Evolutionary conservation across 495 filamentous ascomycete species (phyloP).

Genomic region (Polyplosphaeria fusca): DNA sequence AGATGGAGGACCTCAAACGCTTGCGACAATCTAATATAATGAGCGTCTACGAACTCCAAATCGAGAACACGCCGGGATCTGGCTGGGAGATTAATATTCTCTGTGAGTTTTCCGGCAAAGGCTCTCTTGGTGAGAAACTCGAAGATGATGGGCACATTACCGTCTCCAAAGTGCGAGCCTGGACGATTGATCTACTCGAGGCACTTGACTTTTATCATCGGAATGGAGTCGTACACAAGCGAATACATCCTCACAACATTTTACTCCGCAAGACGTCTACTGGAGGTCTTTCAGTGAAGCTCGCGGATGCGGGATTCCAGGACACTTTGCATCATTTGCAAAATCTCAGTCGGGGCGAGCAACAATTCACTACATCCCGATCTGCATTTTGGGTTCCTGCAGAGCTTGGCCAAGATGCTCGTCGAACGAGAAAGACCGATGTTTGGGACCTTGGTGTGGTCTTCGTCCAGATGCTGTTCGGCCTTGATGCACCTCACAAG

Average conservation of each 20-base stretch:
- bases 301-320: conserved; percentile 69
- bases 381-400: conserved; percentile 82
- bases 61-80: conserved; percentile 43
- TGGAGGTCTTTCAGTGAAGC: conserved; percentile 59
- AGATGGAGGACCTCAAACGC: conserved; percentile 68
- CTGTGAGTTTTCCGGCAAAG: conserved; percentile 74
- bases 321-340: conserved; percentile 58
- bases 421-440: conserved; percentile 76
- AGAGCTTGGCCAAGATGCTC: conserved; percentile 62
- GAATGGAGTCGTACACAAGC: conserved; percentile 74
- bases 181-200: conserved; percentile 88
- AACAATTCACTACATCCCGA: conserved; percentile 45
- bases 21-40: conserved; percentile 74
- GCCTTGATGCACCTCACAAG: conserved; percentile 66
- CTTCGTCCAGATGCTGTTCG: conserved; percentile 92
- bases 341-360: conserved; percentile 44
- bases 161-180: conserved; percentile 69
- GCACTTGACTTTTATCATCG: conserved; percentile 82
- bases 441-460: conserved; percentile 92
- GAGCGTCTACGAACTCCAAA: conserved; percentile 76
- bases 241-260: conserved; percentile 72
- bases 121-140: conserved; percentile 76
- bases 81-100: conserved; percentile 79
- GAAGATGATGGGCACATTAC: conserved; percentile 71
- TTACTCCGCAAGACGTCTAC: conserved; percentile 60